phyloP scores from a whole-genome alignment of 1,139 yeast genomes.

The Suhomyces chickasaworum region DNA sequence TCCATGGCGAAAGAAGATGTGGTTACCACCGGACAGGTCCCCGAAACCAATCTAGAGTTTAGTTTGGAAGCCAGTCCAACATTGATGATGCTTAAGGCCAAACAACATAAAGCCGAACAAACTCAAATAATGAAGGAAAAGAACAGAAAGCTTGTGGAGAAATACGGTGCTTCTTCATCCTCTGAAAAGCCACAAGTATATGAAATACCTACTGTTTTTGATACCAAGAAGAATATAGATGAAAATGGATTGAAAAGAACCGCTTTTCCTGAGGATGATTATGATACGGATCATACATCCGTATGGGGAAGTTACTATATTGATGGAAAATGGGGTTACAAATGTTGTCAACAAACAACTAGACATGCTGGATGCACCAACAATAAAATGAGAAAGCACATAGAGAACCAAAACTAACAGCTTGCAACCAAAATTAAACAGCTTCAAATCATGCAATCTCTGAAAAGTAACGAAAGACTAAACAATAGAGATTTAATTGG shows the following conservation, averaged over 20 bases:
- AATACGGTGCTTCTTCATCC: conserved; percentile 21
- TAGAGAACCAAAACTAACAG: background rate
- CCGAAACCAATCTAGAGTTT: conserved; percentile 41
- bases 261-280: background rate
- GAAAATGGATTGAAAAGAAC: background rate
- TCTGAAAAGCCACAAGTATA: background rate
- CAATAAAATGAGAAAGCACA: background rate
- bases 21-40: conserved; percentile 12
- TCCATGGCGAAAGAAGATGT: conserved; percentile 16
- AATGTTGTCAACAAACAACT: background rate
- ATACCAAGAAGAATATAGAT: background rate
- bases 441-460: no score
- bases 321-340: background rate
- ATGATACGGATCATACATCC: background rate
- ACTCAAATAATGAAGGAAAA: conserved; percentile 30
- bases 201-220: background rate
- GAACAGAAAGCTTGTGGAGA: conserved; percentile 35
- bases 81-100: conserved; percentile 48
- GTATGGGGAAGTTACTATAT: background rate
- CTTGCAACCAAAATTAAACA: no score
- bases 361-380: background rate
- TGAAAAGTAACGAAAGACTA: no score
- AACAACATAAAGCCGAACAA: conserved; percentile 32
- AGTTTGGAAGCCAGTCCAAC: conserved; percentile 65
- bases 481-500: no score